These are phyloP conservation scores for Aspergillus uvarum DNA, from an alignment of 2,329 filamentous ascomycete species.

Conservation along the genomic window DNA sequence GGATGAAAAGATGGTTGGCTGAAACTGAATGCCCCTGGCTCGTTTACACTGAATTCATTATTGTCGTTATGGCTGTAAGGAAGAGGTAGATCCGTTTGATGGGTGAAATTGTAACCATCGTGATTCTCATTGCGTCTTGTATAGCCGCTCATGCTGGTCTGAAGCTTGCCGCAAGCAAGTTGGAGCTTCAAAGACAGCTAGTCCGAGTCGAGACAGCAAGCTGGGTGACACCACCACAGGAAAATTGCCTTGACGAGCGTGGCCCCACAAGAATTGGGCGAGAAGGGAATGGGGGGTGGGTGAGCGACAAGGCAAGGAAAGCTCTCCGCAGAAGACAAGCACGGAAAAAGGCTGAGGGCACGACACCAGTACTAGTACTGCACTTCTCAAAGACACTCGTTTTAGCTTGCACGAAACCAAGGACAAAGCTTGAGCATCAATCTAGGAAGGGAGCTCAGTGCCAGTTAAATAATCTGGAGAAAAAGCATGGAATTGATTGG, in stretches of 20 bases:
- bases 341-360: neutral
- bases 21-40: constrained; percentile 33
- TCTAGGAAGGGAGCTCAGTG: neutral
- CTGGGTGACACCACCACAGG: neutral
- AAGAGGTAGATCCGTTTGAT: constrained; percentile 33
- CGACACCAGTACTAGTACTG: neutral
- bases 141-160: constrained; percentile 39
- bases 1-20: constrained; percentile 37
- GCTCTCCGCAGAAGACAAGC: neutral
- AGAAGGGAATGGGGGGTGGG: neutral
- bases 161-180: neutral
- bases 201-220: neutral
- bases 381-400: neutral
- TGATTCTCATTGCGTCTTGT: constrained; percentile 39
- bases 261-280: neutral
- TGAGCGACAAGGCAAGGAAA: neutral
- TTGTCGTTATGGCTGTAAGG: constrained; percentile 32
- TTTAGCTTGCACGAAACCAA: neutral
- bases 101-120: constrained; percentile 36
- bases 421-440: neutral
- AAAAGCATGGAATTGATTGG: neutral
- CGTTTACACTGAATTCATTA: constrained; percentile 33
- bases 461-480: neutral
- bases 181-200: neutral
- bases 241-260: neutral